Evolutionary conservation across 148 eudicot genomes (phyloP).

Genomic region (Dysphania ambrosioides): DNA sequence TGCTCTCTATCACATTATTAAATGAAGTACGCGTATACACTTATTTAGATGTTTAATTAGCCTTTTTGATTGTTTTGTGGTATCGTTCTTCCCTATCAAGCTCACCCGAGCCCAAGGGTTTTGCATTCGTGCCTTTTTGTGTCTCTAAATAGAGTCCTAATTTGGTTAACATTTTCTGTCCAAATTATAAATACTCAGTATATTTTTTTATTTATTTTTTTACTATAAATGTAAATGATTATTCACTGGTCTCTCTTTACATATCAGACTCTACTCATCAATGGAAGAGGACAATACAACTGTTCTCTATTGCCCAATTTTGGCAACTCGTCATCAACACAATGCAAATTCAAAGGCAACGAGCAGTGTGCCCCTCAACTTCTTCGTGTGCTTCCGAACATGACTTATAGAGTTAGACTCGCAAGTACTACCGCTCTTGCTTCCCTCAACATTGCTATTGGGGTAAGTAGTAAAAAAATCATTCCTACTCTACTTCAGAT

Average conservation of each 20-base stretch:
- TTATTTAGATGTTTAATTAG: no score
- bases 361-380: slow-evolving; percentile 66
- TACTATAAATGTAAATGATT: not conserved
- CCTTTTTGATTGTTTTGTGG: no score
- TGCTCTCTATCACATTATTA: no score
- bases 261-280: slow-evolving; percentile 57
- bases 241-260: not conserved
- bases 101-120: no score
- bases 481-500: no score
- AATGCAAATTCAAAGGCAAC: slow-evolving; percentile 51
- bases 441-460: slow-evolving; percentile 71
- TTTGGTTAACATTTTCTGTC: no score
- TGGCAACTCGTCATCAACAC: slow-evolving; percentile 35
- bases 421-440: slow-evolving; percentile 76
- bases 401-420: slow-evolving; percentile 65
- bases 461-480: slow-evolving; percentile 44
- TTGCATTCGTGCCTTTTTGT: no score
- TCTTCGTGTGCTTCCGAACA: slow-evolving; percentile 60
- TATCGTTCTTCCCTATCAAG: no score
- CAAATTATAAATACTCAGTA: not conserved
- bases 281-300: slow-evolving; percentile 83
- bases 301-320: slow-evolving; percentile 61
- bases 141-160: no score
- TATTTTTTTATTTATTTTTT: no score
- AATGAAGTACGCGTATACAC: no score